Base-by-base conservation (phyloP, 2,329 filamentous ascomycete species). In the Xylariaceae sp. region DNA sequence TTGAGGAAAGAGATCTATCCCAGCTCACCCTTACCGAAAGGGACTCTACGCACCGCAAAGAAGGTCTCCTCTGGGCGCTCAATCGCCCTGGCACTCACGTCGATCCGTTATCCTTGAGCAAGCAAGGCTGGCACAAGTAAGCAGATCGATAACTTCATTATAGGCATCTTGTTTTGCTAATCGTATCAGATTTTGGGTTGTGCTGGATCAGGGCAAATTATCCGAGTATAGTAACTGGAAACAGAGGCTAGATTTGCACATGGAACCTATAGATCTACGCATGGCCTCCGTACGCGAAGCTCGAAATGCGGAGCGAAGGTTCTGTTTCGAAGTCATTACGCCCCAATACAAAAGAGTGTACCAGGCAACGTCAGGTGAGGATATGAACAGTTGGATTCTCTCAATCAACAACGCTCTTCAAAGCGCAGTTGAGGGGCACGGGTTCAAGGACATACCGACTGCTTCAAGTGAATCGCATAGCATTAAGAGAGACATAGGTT, bases 201-300 rank as follows among this genome's bases (percentile, higher is more conserved):
- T 99, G 2, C 77, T 99, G 40, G 95, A 97, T 66, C 91, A 96
- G 69, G 94, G 94, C 19, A 96, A 94, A 66, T 78, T 99, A 14
- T 96, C 92, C 1, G 94, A 99, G 66, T 99, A 99, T 70, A 96
- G 91, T 66, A 97, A 99, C 68, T 99, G 94, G 94, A 99, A 99
- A 71, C 90, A 99, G 67, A 92, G 84, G 67, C 80, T 99, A 19
- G 94, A 99, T 68, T 75, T 97, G 22, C 95, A 99, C 67, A 97
- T 96, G 83, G 94, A 97, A 2, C 94, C 94, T 0, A 97, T 99
- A 57, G 95, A 99, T 68, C 76, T 99, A 41, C 87, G 94, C 33
- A 94, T 97, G 83, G 94, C 94, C 10, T 97, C 94, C 14, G 95
- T 99, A 14, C 84, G 94, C 49, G 94, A 99, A 72, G 92, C 95